A percentile compares a stretch with the other conserved stretches of the same genome.
Evolutionary conservation across 345 rosid genomes (phyloP).

Genomic region (Syzygium aromaticum): DNA sequence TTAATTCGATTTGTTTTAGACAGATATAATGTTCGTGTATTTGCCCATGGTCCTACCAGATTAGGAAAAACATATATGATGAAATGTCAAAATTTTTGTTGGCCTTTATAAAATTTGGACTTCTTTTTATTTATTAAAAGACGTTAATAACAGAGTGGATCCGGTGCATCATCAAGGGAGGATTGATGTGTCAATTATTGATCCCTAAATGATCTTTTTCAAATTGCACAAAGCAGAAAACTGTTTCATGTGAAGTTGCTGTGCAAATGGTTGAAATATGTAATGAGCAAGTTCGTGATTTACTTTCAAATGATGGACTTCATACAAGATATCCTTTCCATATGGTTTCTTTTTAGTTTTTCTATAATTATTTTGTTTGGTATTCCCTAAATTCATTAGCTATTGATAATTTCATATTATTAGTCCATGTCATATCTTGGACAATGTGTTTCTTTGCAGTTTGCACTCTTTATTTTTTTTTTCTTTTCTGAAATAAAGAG

Average conservation of each 20-base stretch:
- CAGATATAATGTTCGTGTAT: constrained; percentile 86
- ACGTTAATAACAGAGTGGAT: no score
- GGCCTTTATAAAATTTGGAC: no score
- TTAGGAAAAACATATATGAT: no score
- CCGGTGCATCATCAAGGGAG: no score
- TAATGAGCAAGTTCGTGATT: constrained; percentile 94
- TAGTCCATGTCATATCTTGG: no score
- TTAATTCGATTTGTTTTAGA: constrained; percentile 84
- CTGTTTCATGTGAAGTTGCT: constrained; percentile 62
- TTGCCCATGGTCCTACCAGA: constrained; percentile 79
- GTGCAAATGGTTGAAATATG: constrained; percentile 98
- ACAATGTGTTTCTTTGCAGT: neutral
- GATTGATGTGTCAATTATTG: no score
- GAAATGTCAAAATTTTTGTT: no score
- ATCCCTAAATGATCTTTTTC: no score
- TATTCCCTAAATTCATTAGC: no score
- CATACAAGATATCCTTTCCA: constrained; percentile 76
- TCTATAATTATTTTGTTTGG: neutral
- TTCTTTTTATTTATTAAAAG: no score
- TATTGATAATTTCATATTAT: no score
- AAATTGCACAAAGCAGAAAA: no score
- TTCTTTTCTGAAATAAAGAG: neutral
- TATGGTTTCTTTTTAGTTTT: neutral
- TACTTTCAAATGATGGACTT: constrained; percentile 55
- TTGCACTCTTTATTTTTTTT: neutral